Conservation (phyloP, 2,329 filamentous ascomycete species). For the Fusarium napiforme region DNA sequence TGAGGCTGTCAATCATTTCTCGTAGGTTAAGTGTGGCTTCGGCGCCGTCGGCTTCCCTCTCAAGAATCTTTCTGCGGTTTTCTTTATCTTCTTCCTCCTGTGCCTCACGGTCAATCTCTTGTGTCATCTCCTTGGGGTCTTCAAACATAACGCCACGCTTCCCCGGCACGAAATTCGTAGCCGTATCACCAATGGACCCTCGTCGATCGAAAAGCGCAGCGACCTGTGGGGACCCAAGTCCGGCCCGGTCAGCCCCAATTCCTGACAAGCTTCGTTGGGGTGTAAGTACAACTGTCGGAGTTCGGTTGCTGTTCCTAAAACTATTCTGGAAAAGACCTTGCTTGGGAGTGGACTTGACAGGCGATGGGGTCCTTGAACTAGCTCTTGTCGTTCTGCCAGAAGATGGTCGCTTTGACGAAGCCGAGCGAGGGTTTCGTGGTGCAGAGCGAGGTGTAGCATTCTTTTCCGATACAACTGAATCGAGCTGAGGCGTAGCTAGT, state of each 20-base stretch:
- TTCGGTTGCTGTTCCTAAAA: conserved; percentile 64
- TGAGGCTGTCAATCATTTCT: conserved; percentile 82
- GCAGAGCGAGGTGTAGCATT: conserved; percentile 28
- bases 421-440: conserved; percentile 28
- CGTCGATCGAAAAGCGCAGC: conserved; percentile 77
- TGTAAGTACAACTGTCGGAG: conserved; percentile 71
- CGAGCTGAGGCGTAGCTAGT: conserved; percentile 35
- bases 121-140: conserved; percentile 70
- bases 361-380: conserved; percentile 40
- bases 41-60: conserved; percentile 58
- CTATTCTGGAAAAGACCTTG: conserved; percentile 64
- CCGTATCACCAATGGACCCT: conserved; percentile 75
- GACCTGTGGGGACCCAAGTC: conserved; percentile 80
- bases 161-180: conserved; percentile 70
- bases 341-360: conserved; percentile 41
- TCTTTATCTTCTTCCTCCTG: conserved; percentile 71
- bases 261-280: conserved; percentile 69
- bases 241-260: conserved; percentile 74
- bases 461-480: conserved; percentile 24
- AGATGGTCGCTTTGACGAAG: conserved; percentile 35
- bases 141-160: conserved; percentile 68
- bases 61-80: conserved; percentile 65
- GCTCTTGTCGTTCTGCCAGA: conserved; percentile 18
- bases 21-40: conserved; percentile 75
- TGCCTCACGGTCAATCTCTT: conserved; percentile 70